Base-by-base conservation (phyloP, 176 grass and related monocot genomes). In the Oryza brachyantha region DNA sequence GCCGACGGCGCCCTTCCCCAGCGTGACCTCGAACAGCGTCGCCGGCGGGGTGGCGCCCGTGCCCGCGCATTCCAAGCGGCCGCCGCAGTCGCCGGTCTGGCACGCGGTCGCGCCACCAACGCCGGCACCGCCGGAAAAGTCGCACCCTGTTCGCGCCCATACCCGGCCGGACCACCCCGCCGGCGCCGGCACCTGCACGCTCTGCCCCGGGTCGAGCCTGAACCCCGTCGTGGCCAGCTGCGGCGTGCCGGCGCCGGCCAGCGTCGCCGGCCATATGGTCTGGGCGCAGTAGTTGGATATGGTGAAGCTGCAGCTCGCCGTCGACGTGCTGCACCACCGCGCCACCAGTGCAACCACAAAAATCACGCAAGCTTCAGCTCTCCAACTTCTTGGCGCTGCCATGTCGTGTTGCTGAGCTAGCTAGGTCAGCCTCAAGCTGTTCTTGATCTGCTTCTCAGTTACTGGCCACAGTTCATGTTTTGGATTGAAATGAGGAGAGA, bases 21-120 rank as follows among this genome's bases (percentile, higher is more conserved):
- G 79, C 12, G 92, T 97, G 77, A 97, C 81, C 83, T 97, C 95
- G 79, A 97, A 97, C 64, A 97, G 77, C 17, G 89, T 97, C 45
- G 90, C 85, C 0, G 92, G 95, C 16, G 92, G 95, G 6, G 81
- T 62, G 0, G 83, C 85, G 38, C 89, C 95, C 10, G 80, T 21
- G 34, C 95, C 95, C 2, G 64, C 52, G 37, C 95, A 94, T 73
- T 92, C 82, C 45, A 98, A 7, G 4, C 78, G 85, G 3, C 92
- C 85, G 2, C 92, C 87, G 25, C 89, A 94, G 61, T 97, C 92
- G 0, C 95, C 95, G 1, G 92, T 98, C 83, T 92, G 87, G 85
- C 95, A 98, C 12, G 77, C 57, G 37, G 70, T 86, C 3, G 28
- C 70, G 16, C 91, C 94, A 21, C 84, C 92, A n/a, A n/a, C n/a